A percentile compares a stretch with the other conserved stretches of the same genome.
Conservation (phyloP, 306 rosid species). For the Fagus sylvatica region DNA sequence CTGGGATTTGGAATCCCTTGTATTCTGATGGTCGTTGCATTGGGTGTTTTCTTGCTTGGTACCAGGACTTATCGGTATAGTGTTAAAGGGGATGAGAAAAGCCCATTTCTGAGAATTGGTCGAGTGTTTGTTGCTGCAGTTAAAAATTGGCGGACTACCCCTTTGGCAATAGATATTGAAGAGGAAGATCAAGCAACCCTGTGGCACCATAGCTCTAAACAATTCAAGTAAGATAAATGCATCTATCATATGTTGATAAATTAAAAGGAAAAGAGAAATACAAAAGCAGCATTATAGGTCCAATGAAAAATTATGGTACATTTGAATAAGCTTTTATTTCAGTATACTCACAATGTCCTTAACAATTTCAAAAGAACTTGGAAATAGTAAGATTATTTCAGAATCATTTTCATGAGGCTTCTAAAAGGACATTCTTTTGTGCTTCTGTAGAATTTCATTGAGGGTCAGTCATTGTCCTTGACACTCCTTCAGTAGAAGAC, state of each 20-base stretch:
- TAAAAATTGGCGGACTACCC: constrained; percentile 28
- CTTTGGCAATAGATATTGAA: constrained; percentile 18
- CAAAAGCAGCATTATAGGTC: not conserved
- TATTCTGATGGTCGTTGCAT: constrained; percentile 22
- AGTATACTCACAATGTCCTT: too few species aligned
- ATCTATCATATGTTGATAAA: not conserved
- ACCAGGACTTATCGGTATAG: constrained; percentile 30
- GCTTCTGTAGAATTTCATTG: too few species aligned
- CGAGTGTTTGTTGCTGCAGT: constrained; percentile 41
- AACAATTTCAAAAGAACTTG: too few species aligned
- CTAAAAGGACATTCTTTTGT: too few species aligned
- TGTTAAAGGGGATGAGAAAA: constrained; percentile 4
- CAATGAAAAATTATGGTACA: too few species aligned
- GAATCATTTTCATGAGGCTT: too few species aligned
- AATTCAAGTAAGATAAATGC: constrained; percentile 42
- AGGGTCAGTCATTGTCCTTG: too few species aligned
- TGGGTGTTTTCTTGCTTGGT: constrained; percentile 26
- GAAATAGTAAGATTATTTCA: too few species aligned
- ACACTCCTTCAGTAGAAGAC: too few species aligned
- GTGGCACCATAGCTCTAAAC: constrained; percentile 35
- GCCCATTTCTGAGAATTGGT: constrained; percentile 48
- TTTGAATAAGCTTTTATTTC: too few species aligned
- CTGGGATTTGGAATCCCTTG: constrained; percentile 42
- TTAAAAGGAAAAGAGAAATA: not conserved
- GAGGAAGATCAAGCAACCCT: constrained; percentile 40